These are phyloP conservation scores for Fusarium bactridioides DNA, from an alignment of 2,329 filamentous ascomycete genomes.

Conservation along the genomic window DNA sequence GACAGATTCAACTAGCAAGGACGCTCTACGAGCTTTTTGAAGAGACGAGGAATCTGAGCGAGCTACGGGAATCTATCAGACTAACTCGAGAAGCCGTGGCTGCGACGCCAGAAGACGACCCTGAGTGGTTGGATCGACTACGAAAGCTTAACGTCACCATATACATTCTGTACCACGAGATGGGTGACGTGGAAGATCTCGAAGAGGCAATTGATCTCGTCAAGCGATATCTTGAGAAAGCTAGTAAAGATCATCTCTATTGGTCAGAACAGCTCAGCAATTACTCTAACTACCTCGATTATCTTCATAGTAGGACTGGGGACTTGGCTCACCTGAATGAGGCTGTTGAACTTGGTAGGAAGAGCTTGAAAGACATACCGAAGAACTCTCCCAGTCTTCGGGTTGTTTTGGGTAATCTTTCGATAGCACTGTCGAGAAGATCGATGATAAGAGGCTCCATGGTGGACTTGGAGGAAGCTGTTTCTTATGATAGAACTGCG, in stretches of 20 bases:
- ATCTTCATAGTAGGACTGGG: not conserved
- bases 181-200: accelerated
- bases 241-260: not conserved
- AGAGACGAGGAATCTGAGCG: accelerated
- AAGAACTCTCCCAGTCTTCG: not conserved
- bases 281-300: not conserved
- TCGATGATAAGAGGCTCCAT: not conserved
- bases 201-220: not conserved
- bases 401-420: not conserved
- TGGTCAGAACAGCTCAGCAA: not conserved
- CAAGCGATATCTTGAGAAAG: not conserved
- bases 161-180: not conserved
- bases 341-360: not conserved
- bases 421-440: not conserved
- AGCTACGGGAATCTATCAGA: not conserved
- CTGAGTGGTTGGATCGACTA: not conserved
- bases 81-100: not conserved
- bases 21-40: not conserved
- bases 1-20: not conserved
- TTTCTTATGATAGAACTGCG: not conserved
- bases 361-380: not conserved
- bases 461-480: not conserved
- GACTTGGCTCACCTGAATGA: not conserved
- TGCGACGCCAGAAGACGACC: not conserved
- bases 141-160: not conserved